phyloP scores from a whole-genome alignment of 768 basidiomycete species.

The Butyriboletus loyo region DNA sequence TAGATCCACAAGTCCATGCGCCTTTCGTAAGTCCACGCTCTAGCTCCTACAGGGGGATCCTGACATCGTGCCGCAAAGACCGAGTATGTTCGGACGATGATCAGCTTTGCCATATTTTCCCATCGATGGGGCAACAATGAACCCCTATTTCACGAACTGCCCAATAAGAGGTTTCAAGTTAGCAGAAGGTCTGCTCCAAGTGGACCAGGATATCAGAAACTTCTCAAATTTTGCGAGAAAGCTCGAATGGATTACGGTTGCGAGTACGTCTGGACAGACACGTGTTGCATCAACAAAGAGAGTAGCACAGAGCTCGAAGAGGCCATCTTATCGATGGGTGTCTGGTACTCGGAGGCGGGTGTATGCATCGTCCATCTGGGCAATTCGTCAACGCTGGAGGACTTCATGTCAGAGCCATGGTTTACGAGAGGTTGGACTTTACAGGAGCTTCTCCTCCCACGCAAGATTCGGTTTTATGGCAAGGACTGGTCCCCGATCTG shows the following conservation, averaged over 20 bases:
- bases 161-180: slow-evolving; percentile 12
- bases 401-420: slow-evolving; percentile 24
- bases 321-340: slow-evolving; percentile 21
- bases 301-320: slow-evolving; percentile 27
- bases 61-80: slow-evolving; percentile 14
- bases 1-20: slow-evolving; percentile 18
- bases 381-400: slow-evolving; percentile 19
- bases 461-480: slow-evolving; percentile 25
- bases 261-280: slow-evolving; percentile 29
- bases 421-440: slow-evolving; percentile 24
- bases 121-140: slow-evolving; percentile 27
- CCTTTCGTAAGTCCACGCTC: slow-evolving; percentile 17
- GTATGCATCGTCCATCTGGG: slow-evolving; percentile 25
- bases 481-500: slow-evolving; percentile 23
- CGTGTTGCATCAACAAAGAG: slow-evolving; percentile 29
- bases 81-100: slow-evolving; percentile 13
- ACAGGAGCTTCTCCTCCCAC: slow-evolving; percentile 22
- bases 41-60: neutral
- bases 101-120: slow-evolving; percentile 27
- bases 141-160: slow-evolving; percentile 22
- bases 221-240: slow-evolving; percentile 27
- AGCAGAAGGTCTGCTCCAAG: slow-evolving; percentile 9
- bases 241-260: slow-evolving; percentile 23
- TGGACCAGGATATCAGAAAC: slow-evolving; percentile 26
- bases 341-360: slow-evolving; percentile 24